These are phyloP conservation scores for Anthracocystis panici-leucophaei DNA, from an alignment of 1,284 basidiomycete species.

Conservation along the genomic window DNA sequence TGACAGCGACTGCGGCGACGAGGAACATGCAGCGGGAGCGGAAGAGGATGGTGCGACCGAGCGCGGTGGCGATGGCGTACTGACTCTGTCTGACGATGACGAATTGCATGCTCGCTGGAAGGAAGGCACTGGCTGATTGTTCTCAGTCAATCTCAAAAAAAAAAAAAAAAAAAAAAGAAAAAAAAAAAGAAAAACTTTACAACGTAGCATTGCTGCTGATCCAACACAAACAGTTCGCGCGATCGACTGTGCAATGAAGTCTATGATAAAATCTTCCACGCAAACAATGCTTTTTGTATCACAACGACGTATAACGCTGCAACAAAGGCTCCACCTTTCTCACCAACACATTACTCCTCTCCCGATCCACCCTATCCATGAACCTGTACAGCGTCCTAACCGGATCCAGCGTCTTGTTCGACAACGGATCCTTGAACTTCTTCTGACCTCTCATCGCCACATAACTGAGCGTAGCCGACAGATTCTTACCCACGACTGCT, in stretches of 20 bases:
- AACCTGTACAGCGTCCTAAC: conserved; percentile 23
- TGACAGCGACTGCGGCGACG: conserved; percentile 7
- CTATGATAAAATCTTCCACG: not conserved
- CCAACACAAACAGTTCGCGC: not conserved
- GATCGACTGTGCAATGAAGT: not conserved
- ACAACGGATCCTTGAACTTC: conserved; percentile 1
- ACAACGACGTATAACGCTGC: conserved; percentile 14
- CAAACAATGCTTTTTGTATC: not conserved
- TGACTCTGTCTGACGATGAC: conserved; percentile 36
- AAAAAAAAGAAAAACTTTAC: too few species aligned
- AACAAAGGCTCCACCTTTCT: conserved; percentile 36
- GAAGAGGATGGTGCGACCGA: not conserved
- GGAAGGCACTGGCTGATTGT: conserved; percentile 44
- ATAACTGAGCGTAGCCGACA: conserved; percentile 18
- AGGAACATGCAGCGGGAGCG: not conserved
- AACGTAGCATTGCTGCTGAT: not conserved
- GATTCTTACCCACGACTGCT: not conserved
- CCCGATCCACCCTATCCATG: conserved; percentile 21
- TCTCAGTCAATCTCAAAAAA: not conserved
- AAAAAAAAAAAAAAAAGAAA: too few species aligned
- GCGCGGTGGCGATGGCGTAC: not conserved
- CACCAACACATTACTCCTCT: conserved; percentile 9
- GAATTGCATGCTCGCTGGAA: conserved; percentile 49
- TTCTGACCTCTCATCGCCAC: conserved; percentile 17
- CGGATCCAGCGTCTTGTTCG: conserved; percentile 9